These are phyloP conservation scores for Plasmodiophora brassicae DNA, from an alignment of 208 protist genomes.

Conservation along the genomic window DNA sequence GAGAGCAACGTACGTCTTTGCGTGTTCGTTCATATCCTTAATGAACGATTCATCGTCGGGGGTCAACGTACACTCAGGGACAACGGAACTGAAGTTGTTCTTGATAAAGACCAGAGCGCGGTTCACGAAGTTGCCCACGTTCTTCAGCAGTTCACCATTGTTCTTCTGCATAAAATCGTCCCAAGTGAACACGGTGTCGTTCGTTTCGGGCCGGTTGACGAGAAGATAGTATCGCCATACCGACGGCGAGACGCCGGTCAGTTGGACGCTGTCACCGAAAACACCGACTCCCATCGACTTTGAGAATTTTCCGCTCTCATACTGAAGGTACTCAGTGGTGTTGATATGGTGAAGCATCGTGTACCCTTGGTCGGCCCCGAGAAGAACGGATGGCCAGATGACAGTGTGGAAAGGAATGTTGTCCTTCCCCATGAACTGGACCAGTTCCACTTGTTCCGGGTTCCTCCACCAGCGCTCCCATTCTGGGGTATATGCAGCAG, in stretches of 20 bases:
- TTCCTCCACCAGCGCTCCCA: conserved; percentile 70
- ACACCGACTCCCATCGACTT: conserved; percentile 66
- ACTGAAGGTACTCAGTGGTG: conserved; percentile 73
- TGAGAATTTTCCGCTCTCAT: conserved; percentile 66
- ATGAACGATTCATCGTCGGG: conserved; percentile 42
- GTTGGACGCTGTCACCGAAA: conserved; percentile 66
- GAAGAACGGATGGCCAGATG: conserved; percentile 70
- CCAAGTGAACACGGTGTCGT: conserved; percentile 65
- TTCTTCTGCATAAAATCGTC: conserved; percentile 58
- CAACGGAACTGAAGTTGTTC: conserved; percentile 30
- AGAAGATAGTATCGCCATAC: conserved; percentile 74
- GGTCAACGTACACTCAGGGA: conserved; percentile 36
- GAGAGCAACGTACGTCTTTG: conserved; percentile 49
- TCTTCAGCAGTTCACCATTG: conserved; percentile 67
- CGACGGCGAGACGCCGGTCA: conserved; percentile 60
- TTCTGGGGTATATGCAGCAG: conserved; percentile 63
- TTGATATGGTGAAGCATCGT: conserved; percentile 63
- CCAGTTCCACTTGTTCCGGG: conserved; percentile 64
- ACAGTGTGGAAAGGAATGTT: conserved; percentile 78
- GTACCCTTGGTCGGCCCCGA: conserved; percentile 59
- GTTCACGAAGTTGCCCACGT: conserved; percentile 73
- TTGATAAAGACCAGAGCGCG: conserved; percentile 59
- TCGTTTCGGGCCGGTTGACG: conserved; percentile 62
- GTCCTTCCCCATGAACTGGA: conserved; percentile 78
- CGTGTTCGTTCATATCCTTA: conserved; percentile 47